Percentiles rank a stretch among this genome's conserved stretches.
Evolutionary conservation across 129 eudicot genomes (phyloP).

Genomic region (Dittrichia graveolens): DNA sequence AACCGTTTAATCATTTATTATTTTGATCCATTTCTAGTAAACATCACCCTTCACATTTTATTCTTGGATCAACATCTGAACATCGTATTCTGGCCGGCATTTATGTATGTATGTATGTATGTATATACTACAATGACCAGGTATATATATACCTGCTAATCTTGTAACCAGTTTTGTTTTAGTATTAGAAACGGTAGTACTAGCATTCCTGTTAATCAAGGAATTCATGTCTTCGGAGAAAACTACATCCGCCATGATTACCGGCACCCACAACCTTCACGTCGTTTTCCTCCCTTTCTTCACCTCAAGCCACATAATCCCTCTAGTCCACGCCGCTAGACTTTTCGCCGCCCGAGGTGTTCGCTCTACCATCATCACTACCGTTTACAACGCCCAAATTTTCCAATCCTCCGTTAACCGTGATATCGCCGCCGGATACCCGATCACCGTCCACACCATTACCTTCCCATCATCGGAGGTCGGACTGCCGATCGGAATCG

Average conservation of each 20-base stretch:
- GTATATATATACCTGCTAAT: no score
- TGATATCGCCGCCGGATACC: constrained; percentile 12
- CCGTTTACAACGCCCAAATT: constrained; percentile 34
- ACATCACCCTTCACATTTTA: no score
- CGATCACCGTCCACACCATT: constrained; percentile 16
- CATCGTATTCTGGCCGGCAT: no score
- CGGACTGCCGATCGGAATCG: constrained; percentile 41
- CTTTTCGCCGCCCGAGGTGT: constrained; percentile 41
- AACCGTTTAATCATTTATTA: no score
- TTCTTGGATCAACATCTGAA: no score
- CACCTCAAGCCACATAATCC: constrained; percentile 40
- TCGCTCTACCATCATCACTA: constrained; percentile 44
- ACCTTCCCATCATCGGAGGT: constrained; percentile 37
- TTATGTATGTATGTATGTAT: no score
- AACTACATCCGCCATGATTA: background rate
- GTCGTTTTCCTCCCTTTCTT: constrained; percentile 42
- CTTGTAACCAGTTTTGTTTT: no score
- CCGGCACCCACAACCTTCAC: constrained; percentile 24
- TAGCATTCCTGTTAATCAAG: no score
- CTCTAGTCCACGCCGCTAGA: constrained; percentile 37
- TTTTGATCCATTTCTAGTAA: no score
- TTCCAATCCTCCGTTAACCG: constrained; percentile 24
- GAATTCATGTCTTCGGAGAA: background rate
- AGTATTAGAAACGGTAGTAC: no score
- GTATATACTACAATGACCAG: no score